phyloP scores from a whole-genome alignment of 768 basidiomycete species.

The Gautieria morchelliformis region DNA sequence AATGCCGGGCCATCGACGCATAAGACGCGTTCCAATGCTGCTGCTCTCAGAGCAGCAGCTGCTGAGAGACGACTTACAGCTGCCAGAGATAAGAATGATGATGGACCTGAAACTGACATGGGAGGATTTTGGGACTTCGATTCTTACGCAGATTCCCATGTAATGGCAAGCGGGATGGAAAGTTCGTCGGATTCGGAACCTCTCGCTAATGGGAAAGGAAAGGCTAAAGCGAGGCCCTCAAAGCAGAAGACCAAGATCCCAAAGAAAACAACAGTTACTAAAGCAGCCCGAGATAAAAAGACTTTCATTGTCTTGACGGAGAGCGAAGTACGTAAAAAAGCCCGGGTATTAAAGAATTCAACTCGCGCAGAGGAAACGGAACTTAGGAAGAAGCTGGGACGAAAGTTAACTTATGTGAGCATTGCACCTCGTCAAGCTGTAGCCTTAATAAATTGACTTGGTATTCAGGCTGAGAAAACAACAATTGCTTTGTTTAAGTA shows the following conservation, averaged over 20 bases:
- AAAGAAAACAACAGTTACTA: constrained; percentile 3
- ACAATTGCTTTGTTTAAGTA: constrained; percentile 51
- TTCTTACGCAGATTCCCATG: too few relatives aligned
- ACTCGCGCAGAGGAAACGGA: constrained; percentile 39
- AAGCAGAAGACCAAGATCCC: constrained; percentile 17
- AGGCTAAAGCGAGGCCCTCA: constrained; percentile 28
- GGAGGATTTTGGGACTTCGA: constrained; percentile 10
- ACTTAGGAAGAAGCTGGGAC: constrained; percentile 50
- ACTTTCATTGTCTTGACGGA: too few relatives aligned
- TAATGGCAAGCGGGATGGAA: too few relatives aligned
- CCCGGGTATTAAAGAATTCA: constrained; percentile 18
- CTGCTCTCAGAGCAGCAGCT: constrained; percentile 38
- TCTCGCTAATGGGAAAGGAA: constrained; percentile 18
- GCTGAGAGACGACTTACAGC: constrained; percentile 43
- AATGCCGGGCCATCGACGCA: constrained; percentile 22
- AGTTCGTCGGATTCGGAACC: not conserved
- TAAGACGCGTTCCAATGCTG: constrained; percentile 25
- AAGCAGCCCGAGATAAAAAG: too few relatives aligned
- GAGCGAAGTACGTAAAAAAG: constrained; percentile 18
- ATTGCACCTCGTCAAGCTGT: not conserved
- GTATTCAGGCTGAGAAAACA: constrained; percentile 59
- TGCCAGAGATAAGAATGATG: constrained; percentile 21
- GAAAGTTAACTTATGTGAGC: constrained; percentile 63
- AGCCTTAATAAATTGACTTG: not conserved
- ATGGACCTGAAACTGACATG: constrained; percentile 22